Percentiles rank a stretch among this genome's conserved stretches.
Evolutionary conservation across 2,329 filamentous ascomycete species (phyloP).

Genomic region (Byssothecium circinans): DNA sequence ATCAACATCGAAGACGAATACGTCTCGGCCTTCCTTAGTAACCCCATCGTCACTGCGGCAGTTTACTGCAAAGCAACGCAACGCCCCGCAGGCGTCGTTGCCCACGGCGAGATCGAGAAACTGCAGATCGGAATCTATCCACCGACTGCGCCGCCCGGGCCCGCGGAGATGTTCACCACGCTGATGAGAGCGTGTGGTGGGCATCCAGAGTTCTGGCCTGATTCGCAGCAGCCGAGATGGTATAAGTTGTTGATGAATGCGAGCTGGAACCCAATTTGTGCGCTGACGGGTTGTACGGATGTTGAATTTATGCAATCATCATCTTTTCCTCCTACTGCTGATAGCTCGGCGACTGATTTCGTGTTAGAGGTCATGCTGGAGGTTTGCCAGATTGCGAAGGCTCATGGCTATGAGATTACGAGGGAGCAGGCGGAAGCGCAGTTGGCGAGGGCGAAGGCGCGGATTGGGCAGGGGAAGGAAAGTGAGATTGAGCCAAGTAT

Average conservation of each 20-base stretch:
- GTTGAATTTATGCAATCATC: constrained; percentile 51
- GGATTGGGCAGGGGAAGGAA: constrained; percentile 34
- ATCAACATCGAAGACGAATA: constrained; percentile 63
- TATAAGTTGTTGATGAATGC: constrained; percentile 64
- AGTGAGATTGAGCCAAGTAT: constrained; percentile 53
- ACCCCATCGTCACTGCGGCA: constrained; percentile 59
- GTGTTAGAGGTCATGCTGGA: constrained; percentile 18
- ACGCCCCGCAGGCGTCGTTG: constrained; percentile 51
- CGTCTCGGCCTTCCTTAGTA: constrained; percentile 50
- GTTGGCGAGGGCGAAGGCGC: constrained; percentile 41
- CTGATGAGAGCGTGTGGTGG: constrained; percentile 50
- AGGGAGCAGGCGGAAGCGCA: constrained; percentile 43
- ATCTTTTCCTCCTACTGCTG: too few species aligned
- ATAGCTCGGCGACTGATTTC: constrained; percentile 35
- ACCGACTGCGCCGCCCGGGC: constrained; percentile 15
- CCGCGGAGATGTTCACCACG: constrained; percentile 41
- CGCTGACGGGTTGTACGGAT: constrained; percentile 57
- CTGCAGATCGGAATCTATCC: constrained; percentile 57
- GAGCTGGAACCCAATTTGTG: constrained; percentile 63
- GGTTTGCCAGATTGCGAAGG: constrained; percentile 45
- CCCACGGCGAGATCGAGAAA: constrained; percentile 50
- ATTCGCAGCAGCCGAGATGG: constrained; percentile 63
- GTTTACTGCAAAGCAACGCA: constrained; percentile 59
- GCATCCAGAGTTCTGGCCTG: constrained; percentile 52
- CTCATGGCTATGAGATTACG: constrained; percentile 45